Conservation (phyloP, 2,329 filamentous ascomycete species). For the Diaporthe australafricana region DNA sequence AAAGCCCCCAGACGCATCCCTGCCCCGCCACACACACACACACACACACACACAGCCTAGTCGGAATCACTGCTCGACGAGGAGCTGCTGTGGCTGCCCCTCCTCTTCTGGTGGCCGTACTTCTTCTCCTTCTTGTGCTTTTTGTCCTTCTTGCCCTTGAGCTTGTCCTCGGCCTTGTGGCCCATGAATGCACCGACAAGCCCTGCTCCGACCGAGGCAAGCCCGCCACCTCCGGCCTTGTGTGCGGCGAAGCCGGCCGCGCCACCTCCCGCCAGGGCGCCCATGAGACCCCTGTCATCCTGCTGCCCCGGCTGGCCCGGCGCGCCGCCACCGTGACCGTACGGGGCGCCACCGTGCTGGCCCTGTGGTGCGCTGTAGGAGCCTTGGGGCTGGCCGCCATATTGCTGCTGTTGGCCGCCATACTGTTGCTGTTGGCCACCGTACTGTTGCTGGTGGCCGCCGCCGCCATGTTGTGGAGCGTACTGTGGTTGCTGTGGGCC, state of each 20-base stretch:
- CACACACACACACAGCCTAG: background rate
- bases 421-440: conserved; percentile 35
- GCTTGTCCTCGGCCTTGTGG: conserved; percentile 58
- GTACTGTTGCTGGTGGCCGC: conserved; percentile 39
- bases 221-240: conserved; percentile 62
- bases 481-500: conserved; percentile 37
- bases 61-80: conserved; percentile 31
- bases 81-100: conserved; percentile 23
- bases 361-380: background rate
- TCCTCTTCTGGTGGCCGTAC: conserved; percentile 25
- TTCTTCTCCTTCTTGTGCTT: conserved; percentile 32
- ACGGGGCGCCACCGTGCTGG: conserved; percentile 31
- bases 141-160: conserved; percentile 36
- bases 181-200: conserved; percentile 67
- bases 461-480: conserved; percentile 33
- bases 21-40: background rate
- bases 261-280: conserved; percentile 63
- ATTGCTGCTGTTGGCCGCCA: conserved; percentile 15
- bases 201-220: conserved; percentile 63
- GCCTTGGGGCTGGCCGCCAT: background rate
- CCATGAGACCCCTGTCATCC: conserved; percentile 67
- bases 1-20: too few relatives aligned
- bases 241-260: conserved; percentile 66
- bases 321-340: conserved; percentile 38
- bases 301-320: conserved; percentile 42